Evolutionary conservation across 2,329 filamentous ascomycete genomes (phyloP), one percentile per base, ranked within the genome.

Genomic region (Diaporthe velutina): DNA sequence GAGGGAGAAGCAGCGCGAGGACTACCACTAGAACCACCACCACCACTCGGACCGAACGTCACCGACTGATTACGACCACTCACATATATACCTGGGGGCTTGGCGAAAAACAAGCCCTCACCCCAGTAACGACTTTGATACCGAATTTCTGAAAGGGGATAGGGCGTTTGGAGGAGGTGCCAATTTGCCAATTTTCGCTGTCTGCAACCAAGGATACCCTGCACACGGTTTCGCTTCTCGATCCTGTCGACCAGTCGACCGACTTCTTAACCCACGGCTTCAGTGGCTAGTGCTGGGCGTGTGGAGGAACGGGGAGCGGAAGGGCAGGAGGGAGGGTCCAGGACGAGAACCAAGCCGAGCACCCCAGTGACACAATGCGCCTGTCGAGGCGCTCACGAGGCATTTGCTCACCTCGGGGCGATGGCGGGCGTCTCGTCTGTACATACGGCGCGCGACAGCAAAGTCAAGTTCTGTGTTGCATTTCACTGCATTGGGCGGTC

Each of bases 1-100:
- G 79, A 97, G 96, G 85, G 97, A 98, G 88, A 98, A 98, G 88
- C 90, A 93, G 79, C 84, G 84, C 78, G 79, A 79, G 72, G 80
- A 83, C 71, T 85, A 83, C 78, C 77, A 80, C 67, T 81, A 80
- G 57, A 8, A 22, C 17, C 28, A 61, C 30, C 13, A 66, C 22
- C 28, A 38, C 42, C 28, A 55, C 45, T 58, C 42, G 57, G 55
- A 76, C 60, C 58, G 70, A 72, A 60, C 48, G 28, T 70, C 55
- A 67, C 74, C 61, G 54, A 74, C 68, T 58, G 52, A 68, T 73
- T 52, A 74, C 68, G 68, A 74, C 68, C 68, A 73, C 22, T 66
- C 30, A 55, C 15, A 74, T 74, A 40, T 68, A 42, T 75, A 71
- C 68, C 61, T 67, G 67, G 64, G 61, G 68, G 45, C 61, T 76